Conservation (phyloP, 768 basidiomycete species). For the Galerina marginata region DNA sequence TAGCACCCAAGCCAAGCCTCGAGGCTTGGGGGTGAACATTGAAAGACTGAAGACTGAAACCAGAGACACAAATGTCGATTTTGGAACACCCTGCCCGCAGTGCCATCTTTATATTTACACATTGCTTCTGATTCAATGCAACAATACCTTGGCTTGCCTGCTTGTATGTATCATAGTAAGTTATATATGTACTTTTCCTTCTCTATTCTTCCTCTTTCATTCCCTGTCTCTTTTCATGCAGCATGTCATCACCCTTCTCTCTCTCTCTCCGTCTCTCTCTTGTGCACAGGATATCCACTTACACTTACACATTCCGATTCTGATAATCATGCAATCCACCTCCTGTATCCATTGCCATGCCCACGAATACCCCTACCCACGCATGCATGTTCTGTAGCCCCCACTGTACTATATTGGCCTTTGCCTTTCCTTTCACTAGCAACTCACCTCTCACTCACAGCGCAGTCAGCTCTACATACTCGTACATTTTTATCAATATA, state of each 20-base stretch:
- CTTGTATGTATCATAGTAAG: not conserved
- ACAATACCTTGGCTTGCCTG: no score
- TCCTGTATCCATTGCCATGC: not conserved
- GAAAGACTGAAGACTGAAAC: no score
- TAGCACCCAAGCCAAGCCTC: not conserved
- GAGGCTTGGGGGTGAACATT: no score
- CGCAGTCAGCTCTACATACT: no score
- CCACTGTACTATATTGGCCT: not conserved
- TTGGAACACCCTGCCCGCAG: no score
- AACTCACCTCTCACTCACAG: no score
- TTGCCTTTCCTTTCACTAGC: not conserved
- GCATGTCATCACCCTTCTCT: not conserved
- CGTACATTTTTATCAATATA: no score
- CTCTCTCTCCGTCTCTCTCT: not conserved
- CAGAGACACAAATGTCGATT: no score
- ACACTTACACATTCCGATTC: not conserved
- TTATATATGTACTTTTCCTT: not conserved
- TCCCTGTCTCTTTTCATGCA: not conserved
- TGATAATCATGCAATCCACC: conserved; percentile 4
- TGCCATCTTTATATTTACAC: no score
- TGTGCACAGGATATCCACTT: not conserved
- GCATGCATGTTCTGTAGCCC: not conserved
- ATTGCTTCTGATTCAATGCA: no score
- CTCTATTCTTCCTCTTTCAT: not conserved
- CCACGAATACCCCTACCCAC: not conserved